These are phyloP conservation scores for Paramecium caudatum DNA, from an alignment of 73 alveolate genomes.

Conservation along the genomic window DNA sequence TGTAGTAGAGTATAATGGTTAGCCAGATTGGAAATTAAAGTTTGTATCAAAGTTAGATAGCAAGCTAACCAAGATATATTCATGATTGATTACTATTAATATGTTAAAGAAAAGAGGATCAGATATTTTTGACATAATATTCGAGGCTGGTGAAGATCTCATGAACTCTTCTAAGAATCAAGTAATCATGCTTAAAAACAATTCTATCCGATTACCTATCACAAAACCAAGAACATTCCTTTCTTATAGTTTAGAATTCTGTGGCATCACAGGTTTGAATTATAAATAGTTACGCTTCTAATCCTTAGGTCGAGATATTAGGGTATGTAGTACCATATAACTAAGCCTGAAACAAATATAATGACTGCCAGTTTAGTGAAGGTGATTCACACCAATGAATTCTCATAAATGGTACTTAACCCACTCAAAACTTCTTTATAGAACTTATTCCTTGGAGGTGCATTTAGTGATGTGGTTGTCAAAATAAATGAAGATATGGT, in stretches of 20 bases:
- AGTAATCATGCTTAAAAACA: conserved; percentile 66
- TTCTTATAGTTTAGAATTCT: conserved; percentile 74
- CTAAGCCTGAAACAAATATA: conserved; percentile 61
- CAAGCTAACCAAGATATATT: background rate
- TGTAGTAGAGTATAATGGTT: background rate
- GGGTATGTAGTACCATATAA: background rate
- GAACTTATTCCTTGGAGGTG: conserved; percentile 64
- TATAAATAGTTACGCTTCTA: conserved; percentile 59
- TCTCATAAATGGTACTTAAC: conserved; percentile 64
- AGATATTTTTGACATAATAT: conserved; percentile 59
- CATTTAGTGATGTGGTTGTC: conserved; percentile 42
- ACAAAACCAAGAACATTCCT: conserved; percentile 71
- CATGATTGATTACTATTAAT: background rate
- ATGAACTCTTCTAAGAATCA: conserved; percentile 42
- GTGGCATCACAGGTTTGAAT: conserved; percentile 76
- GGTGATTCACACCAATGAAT: conserved; percentile 69
- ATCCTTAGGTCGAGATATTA: conserved; percentile 62
- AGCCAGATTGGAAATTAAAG: conserved; percentile 16
- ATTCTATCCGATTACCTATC: conserved; percentile 69
- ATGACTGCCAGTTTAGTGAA: conserved; percentile 73
- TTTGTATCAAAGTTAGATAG: conserved; percentile 1
- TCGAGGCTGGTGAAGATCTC: conserved; percentile 79
- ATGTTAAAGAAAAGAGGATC: conserved; percentile 56
- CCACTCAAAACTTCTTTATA: conserved; percentile 70
- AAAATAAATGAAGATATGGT: conserved; percentile 68